Conservation (phyloP, 306 rosid genomes). For the Senna siamea region DNA sequence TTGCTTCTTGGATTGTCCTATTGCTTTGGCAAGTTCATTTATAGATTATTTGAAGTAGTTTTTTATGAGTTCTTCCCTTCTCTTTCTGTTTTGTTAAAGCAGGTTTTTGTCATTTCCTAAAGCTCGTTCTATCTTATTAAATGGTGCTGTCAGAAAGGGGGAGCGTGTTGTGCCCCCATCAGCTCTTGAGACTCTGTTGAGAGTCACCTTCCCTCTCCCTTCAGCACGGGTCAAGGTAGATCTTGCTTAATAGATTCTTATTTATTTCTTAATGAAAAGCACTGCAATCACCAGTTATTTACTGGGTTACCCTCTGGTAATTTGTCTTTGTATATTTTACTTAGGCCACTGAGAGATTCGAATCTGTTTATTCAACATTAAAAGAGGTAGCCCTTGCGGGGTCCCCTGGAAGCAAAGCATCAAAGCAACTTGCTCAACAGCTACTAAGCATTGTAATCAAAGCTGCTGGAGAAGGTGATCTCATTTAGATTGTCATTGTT, state of each 20-base stretch:
- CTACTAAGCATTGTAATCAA: constrained; percentile 41
- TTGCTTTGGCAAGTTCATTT: background rate
- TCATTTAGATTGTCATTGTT: background rate
- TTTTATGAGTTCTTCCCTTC: background rate
- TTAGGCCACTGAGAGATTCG: constrained; percentile 54
- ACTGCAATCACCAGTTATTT: background rate
- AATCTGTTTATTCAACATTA: constrained; percentile 46
- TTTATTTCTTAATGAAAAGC: constrained; percentile 11
- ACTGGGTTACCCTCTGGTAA: constrained; percentile 15
- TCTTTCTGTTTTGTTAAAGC: constrained; percentile 14
- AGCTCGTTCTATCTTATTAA: constrained; percentile 47
- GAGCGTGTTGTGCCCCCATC: constrained; percentile 55
- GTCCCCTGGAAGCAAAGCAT: constrained; percentile 51
- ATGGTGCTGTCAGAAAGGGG: constrained; percentile 57
- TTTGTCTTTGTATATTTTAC: constrained; percentile 22
- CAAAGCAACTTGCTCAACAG: constrained; percentile 49
- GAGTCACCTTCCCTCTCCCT: constrained; percentile 50
- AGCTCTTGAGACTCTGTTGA: constrained; percentile 48
- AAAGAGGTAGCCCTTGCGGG: constrained; percentile 57
- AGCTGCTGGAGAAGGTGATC: constrained; percentile 54
- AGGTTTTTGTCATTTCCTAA: constrained; percentile 48
- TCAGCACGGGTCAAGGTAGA: constrained; percentile 50
- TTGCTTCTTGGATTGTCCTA: constrained; percentile 2
- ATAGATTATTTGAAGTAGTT: background rate
- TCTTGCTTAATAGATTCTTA: constrained; percentile 9